Evolutionary conservation across 2,329 filamentous ascomycete species (phyloP).

Genomic region (Aspergillus nomiae): DNA sequence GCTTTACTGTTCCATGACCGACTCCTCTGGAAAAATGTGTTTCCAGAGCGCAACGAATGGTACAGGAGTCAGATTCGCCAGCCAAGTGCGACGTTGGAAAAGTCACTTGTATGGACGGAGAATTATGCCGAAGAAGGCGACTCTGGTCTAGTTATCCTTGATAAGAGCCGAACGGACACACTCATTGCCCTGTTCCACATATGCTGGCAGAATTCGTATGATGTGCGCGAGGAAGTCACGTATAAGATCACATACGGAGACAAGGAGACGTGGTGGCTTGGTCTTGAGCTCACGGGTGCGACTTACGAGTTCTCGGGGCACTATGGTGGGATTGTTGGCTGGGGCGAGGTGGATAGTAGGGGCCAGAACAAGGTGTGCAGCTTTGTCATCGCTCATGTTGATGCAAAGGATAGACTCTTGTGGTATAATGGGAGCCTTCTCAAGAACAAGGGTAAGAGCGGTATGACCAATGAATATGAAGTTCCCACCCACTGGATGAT

Average conservation of each 20-base stretch:
- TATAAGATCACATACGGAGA: slow-evolving; percentile 11
- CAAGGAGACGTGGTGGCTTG: slow-evolving; percentile 16
- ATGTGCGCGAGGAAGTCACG: slow-evolving; percentile 7
- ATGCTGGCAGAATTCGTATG: slow-evolving; percentile 14
- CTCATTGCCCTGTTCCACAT: slow-evolving; percentile 7
- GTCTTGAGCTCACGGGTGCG: slow-evolving; percentile 9
- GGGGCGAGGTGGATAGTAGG: slow-evolving; percentile 2
- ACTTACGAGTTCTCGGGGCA: slow-evolving; percentile 11
- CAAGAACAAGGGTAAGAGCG: slow-evolving; percentile 8
- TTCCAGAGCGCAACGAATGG: slow-evolving; percentile 5
- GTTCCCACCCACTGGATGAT: slow-evolving; percentile 10
- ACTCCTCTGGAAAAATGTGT: slow-evolving; percentile 3
- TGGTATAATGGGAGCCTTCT: slow-evolving; percentile 16
- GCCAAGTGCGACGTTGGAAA: background rate
- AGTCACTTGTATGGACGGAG: slow-evolving; percentile 10
- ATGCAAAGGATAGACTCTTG: slow-evolving; percentile 7
- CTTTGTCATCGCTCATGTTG: slow-evolving; percentile 14
- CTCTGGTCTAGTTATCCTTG: slow-evolving; percentile 8
- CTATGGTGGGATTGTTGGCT: slow-evolving; percentile 13
- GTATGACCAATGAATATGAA: slow-evolving; percentile 6
- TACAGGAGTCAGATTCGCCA: slow-evolving; percentile 6
- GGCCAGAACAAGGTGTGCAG: slow-evolving; percentile 7
- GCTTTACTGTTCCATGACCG: slow-evolving; percentile 10
- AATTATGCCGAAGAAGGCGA: slow-evolving; percentile 13
- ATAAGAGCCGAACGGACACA: slow-evolving; percentile 6